Conservation (phyloP, 2,329 filamentous ascomycete genomes). For the Exophiala mesophila region DNA sequence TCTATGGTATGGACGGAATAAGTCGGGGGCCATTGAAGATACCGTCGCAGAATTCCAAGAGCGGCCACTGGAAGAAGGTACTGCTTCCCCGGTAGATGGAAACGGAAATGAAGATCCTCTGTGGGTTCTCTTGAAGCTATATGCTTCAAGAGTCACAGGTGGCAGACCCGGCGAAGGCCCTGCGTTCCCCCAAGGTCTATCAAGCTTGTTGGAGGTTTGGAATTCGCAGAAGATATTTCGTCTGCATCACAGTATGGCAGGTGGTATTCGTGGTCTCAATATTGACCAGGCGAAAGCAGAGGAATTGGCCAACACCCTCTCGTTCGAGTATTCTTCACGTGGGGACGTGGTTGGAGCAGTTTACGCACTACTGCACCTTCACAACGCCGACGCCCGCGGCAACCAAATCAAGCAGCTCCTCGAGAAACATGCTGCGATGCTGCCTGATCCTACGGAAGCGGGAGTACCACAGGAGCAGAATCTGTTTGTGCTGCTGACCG, state of each 20-base stretch:
- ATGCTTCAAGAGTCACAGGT: conserved; percentile 47
- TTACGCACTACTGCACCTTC: conserved; percentile 76
- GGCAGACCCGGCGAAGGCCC: conserved; percentile 32
- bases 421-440: conserved; percentile 62
- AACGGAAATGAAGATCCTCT: conserved; percentile 60
- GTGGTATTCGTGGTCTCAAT: conserved; percentile 49
- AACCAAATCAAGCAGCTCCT: conserved; percentile 68
- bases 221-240: conserved; percentile 80
- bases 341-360: conserved; percentile 65
- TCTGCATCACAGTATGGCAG: conserved; percentile 62
- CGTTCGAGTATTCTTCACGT: conserved; percentile 46
- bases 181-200: conserved; percentile 63
- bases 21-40: conserved; percentile 62
- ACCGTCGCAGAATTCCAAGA: conserved; percentile 70
- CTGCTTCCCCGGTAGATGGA: conserved; percentile 62
- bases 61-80: conserved; percentile 67
- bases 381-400: conserved; percentile 56
- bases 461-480: conserved; percentile 1
- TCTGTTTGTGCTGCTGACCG: conserved; percentile 55
- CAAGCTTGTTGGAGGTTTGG: conserved; percentile 70
- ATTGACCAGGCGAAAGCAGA: conserved; percentile 59
- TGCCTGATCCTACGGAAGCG: conserved; percentile 50
- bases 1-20: conserved; percentile 76
- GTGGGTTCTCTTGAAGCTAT: conserved; percentile 81
- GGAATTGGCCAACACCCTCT: conserved; percentile 60